These are phyloP conservation scores for Benincasa hispida DNA, from an alignment of 306 rosid genomes.

Conservation along the genomic window DNA sequence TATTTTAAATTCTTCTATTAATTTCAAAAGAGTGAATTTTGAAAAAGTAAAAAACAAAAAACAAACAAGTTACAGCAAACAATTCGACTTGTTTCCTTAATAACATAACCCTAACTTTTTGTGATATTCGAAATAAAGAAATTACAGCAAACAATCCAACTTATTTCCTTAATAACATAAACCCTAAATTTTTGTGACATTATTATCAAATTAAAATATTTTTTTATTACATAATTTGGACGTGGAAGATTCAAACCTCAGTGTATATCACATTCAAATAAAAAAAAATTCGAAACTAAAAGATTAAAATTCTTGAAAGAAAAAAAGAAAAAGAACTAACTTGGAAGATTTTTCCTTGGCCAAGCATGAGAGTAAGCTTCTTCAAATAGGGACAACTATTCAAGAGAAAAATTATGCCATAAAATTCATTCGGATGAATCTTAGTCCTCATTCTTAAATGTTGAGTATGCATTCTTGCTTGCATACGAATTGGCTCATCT, in stretches of 20 bases:
- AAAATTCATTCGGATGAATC: constrained; percentile 23
- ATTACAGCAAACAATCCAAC: background rate
- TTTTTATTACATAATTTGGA: too few species aligned
- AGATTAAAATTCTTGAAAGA: background rate
- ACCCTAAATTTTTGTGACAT: background rate
- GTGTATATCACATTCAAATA: too few species aligned
- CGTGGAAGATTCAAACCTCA: too few species aligned
- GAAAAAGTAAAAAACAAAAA: background rate
- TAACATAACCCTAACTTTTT: background rate
- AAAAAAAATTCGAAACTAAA: too few species aligned
- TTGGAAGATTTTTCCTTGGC: background rate
- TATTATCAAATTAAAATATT: too few species aligned
- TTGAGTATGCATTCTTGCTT: constrained; percentile 6
- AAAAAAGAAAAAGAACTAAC: constrained; percentile 9
- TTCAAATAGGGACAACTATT: constrained; percentile 21
- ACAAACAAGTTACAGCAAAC: background rate
- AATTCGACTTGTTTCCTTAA: background rate
- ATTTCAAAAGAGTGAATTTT: background rate
- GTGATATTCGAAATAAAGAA: too few species aligned
- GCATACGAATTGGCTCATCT: constrained; percentile 12
- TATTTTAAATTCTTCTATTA: too few species aligned
- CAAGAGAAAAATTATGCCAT: constrained; percentile 31
- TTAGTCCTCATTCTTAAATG: constrained; percentile 33
- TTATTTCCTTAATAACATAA: background rate
- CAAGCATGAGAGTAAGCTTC: constrained; percentile 24